Evolutionary conservation across 2,329 filamentous ascomycete species (phyloP).

Genomic region (Lomentospora prolificans): DNA sequence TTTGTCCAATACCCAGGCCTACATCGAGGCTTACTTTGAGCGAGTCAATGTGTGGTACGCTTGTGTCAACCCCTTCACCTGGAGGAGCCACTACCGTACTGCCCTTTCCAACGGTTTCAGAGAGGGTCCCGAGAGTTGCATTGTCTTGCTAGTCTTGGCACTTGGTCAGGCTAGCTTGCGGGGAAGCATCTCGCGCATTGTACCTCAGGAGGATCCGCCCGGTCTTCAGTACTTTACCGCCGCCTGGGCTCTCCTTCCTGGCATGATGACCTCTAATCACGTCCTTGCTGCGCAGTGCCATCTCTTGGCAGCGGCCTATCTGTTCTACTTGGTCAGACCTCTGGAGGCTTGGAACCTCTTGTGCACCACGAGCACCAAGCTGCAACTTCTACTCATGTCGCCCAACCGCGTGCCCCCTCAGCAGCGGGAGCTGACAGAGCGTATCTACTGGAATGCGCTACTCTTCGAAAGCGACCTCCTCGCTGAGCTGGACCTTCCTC

Average conservation of each 20-base stretch:
- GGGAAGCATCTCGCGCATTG: slow-evolving; percentile 65
- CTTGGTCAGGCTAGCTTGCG: slow-evolving; percentile 66
- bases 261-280: slow-evolving; percentile 70
- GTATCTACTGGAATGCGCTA: slow-evolving; percentile 77
- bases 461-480: slow-evolving; percentile 74
- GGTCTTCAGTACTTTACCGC: slow-evolving; percentile 73
- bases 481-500: slow-evolving; percentile 69
- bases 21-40: slow-evolving; percentile 72
- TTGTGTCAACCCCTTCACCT: slow-evolving; percentile 73
- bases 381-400: slow-evolving; percentile 67
- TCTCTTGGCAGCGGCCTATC: slow-evolving; percentile 68
- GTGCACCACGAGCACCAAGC: slow-evolving; percentile 70
- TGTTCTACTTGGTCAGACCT: slow-evolving; percentile 73
- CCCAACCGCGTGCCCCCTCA: slow-evolving; percentile 60
- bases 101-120: slow-evolving; percentile 68
- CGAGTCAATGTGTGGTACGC: slow-evolving; percentile 80
- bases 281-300: slow-evolving; percentile 73
- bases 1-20: slow-evolving; percentile 62
- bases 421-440: slow-evolving; percentile 62
- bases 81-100: slow-evolving; percentile 64
- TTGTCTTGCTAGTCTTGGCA: slow-evolving; percentile 68
- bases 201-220: slow-evolving; percentile 59
- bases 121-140: slow-evolving; percentile 72
- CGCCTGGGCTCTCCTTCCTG: slow-evolving; percentile 67
- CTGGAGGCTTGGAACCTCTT: slow-evolving; percentile 76